Evolutionary conservation across 148 eudicot genomes (phyloP), one percentile per base, ranked within the genome.

Genomic region (Heliosperma pusillum): DNA sequence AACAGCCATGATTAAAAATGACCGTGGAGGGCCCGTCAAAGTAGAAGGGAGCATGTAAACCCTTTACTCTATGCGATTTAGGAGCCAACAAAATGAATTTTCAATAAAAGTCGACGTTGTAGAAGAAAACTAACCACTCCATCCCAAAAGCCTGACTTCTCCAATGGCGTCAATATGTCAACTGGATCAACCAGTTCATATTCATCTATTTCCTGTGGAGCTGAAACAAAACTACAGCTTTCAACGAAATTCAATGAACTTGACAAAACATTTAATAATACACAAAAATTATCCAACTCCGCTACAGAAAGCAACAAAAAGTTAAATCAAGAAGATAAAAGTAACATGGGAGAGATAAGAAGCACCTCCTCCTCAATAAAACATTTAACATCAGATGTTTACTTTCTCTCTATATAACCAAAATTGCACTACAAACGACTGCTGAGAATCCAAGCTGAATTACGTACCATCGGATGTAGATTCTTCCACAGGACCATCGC

Each of bases 141-240:
- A 72, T 83, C 89, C 99, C 99, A 92, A 84, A 96, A 96, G 66
- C 97, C 95, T 60, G 97, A 86, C 86, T 96, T 96, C 81, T 96
- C 99, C 83, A 96, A 80, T 64, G 97, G 99, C 42, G 95, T 87
- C 80, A 96, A 81, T 80, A 96, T 96, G 76, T 96, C 99, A 80
- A 96, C 99, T 52, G 99, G 99, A 86, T 96, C 99, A 50, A 92
- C 95, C 59, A 96, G 90, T 70, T 96, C 99, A 70, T 96, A 96
- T 75, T 96, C 99, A 79, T 96, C 99, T 78, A 96, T 84, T 75
- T 90, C 97, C 81, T 84, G 91, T 30, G 97, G 97, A 85, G 82
- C 99, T 96, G 90, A 78, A 82, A 83, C 61, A 74, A 20, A 79
- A 25, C 65, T 61, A 52, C 75, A 70, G n/a, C 20, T 9, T 61